Conservation (phyloP, 2,329 filamentous ascomycete species). For the Pezicula carpinea region DNA sequence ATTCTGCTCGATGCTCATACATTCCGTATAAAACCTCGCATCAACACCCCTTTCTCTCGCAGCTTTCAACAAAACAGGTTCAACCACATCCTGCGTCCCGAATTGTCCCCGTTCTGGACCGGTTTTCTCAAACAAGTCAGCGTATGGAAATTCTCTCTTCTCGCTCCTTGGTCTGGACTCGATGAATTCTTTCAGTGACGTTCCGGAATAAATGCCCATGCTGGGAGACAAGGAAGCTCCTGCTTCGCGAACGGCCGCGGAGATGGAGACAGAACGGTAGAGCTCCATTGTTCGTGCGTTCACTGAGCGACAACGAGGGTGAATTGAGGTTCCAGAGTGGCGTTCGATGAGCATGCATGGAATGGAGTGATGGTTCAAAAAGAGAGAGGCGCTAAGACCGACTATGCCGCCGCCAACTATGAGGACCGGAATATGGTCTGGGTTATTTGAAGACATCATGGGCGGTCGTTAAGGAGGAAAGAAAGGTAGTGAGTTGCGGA, state of each 20-base stretch:
- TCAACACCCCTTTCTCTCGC: slow-evolving; percentile 31
- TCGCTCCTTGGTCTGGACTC: slow-evolving; percentile 16
- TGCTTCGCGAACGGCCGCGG: slow-evolving; percentile 17
- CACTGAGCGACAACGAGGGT: slow-evolving; percentile 34
- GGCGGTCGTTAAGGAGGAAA: too few relatives aligned
- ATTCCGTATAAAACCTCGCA: slow-evolving; percentile 29
- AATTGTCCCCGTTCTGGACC: slow-evolving; percentile 23
- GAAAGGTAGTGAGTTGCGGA: too few relatives aligned
- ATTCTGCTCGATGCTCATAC: slow-evolving; percentile 20
- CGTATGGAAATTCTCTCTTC: slow-evolving; percentile 11
- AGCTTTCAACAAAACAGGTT: slow-evolving; percentile 31
- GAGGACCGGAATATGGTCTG: slow-evolving; percentile 22
- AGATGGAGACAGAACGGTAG: slow-evolving; percentile 26
- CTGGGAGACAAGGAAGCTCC: slow-evolving; percentile 16
- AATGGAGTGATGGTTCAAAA: slow-evolving; percentile 29
- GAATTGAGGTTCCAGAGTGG: slow-evolving; percentile 29
- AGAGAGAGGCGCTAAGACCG: slow-evolving; percentile 34
- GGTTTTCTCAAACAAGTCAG: slow-evolving; percentile 17
- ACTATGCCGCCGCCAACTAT: slow-evolving; percentile 36
- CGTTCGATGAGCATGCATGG: slow-evolving; percentile 33
- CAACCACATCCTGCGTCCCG: slow-evolving; percentile 35
- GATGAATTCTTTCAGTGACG: slow-evolving; percentile 15
- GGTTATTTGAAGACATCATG: too few relatives aligned
- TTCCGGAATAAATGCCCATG: slow-evolving; percentile 14
- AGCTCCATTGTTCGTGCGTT: slow-evolving; percentile 35